Evolutionary conservation across 345 rosid genomes (phyloP), one percentile per base, ranked within the genome.

Genomic region (Acer yangbiense): DNA sequence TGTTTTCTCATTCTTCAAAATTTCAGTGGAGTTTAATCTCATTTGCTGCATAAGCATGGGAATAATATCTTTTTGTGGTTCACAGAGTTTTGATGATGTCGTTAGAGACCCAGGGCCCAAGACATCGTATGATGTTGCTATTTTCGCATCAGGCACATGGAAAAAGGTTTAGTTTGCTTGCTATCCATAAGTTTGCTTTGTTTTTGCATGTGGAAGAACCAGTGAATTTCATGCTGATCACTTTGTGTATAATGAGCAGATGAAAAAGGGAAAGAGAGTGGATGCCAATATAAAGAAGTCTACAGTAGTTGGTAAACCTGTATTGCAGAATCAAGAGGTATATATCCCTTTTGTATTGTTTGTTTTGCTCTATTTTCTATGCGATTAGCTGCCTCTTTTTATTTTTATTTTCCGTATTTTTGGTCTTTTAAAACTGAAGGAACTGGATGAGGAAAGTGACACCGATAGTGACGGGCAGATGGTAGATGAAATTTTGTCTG

Each of bases 51-150:
- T 43, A 17, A 50, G 18, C 65, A n/a, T 48, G 21, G 83, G 50
- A 64, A 35, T 77, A 58, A 13, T 50, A 58, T 43, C n/a, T 83
- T 18, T 44, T 32, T 77, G 48, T 67, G 75, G 21, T 69, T 65
- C 74, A 13, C 89, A 91, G 97, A 88, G 74, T 78, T 80, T 82
- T 25, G 90, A 84, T 46, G 89, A 86, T 72, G 78, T 74, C 80
- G 81, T 68, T 74, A 81, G 67, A 73, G 89, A 86, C 50, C 79
- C 85, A 54, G 90, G 89, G 77, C 84, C 87, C n/a, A 92, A 90
- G 86, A 90, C 94, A 77, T 87, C 99, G 46, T 88, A 86, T 80
- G 97, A 94, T 74, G 97, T 92, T 77, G 83, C 97, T 39, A 83
- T 96, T 57, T 89, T 90, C 75, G 92, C 87, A 62, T 86, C 97